Conservation (phyloP, 2,329 filamentous ascomycete species). For the Penicillium olsonii region DNA sequence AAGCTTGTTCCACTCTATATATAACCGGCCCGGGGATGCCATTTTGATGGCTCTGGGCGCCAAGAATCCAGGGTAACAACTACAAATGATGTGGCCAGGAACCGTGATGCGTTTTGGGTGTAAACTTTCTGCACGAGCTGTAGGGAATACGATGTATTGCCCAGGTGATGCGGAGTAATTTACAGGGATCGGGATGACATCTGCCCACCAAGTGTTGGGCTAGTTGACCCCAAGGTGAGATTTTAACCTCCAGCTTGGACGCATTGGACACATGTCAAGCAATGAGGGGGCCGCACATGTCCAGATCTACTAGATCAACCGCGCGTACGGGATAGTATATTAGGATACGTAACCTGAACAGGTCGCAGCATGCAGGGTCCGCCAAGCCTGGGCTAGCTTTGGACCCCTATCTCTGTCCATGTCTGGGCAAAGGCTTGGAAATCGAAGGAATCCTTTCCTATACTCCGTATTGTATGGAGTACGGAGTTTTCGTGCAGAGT, state of each 20-base stretch:
- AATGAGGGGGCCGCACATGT: conserved; percentile 6
- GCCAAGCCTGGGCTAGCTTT: conserved; percentile 4
- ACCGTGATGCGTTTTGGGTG: too few species aligned
- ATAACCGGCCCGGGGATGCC: neutral
- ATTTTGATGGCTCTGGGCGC: neutral
- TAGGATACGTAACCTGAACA: neutral
- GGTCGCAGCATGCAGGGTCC: neutral
- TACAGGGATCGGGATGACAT: too few species aligned
- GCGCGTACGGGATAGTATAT: neutral
- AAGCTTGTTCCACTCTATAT: neutral
- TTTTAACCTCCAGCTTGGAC: too few species aligned
- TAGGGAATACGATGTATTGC: too few species aligned
- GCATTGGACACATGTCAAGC: neutral
- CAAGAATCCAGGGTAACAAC: neutral
- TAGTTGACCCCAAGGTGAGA: too few species aligned
- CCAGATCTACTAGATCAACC: neutral
- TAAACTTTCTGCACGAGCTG: too few species aligned
- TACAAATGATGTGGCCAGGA: too few species aligned
- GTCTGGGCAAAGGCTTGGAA: neutral
- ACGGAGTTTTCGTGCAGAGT: neutral
- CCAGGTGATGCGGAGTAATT: too few species aligned
- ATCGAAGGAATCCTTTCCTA: too few species aligned
- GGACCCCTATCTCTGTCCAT: neutral
- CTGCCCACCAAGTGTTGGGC: too few species aligned
- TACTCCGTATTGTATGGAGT: neutral